Conservation (phyloP, 441 rosid species). For the Croton setiger region DNA sequence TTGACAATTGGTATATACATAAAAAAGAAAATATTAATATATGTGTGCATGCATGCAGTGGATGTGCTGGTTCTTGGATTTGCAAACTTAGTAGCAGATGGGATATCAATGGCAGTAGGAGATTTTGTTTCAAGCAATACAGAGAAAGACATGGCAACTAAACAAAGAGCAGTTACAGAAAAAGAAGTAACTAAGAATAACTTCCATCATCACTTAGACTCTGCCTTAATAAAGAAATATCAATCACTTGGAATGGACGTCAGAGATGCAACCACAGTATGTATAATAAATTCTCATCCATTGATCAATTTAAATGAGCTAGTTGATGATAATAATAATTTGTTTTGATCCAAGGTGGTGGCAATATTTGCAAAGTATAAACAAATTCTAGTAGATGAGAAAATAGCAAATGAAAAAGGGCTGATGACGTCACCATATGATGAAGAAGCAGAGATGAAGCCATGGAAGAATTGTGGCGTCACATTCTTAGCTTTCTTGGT, state of each 20-base stretch:
- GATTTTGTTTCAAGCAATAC: constrained; percentile 33
- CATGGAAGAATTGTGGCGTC: constrained; percentile 37
- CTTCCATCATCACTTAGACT: constrained; percentile 6
- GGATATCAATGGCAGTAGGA: constrained; percentile 39
- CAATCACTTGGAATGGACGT: constrained; percentile 37
- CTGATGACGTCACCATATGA: constrained; percentile 12
- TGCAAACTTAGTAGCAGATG: constrained; percentile 41
- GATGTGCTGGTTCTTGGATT: constrained; percentile 32
- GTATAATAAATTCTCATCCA: neutral
- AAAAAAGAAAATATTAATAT: no score
- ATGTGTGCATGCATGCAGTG: constrained; percentile 8
- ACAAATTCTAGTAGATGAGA: constrained; percentile 33
- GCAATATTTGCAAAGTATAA: constrained; percentile 31
- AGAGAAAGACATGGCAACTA: constrained; percentile 29
- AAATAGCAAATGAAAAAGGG: constrained; percentile 28
- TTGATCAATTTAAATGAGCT: neutral
- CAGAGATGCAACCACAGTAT: constrained; percentile 32
- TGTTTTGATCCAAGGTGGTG: constrained; percentile 27
- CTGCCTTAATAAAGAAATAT: constrained; percentile 23
- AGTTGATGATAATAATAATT: neutral
- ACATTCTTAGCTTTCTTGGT: constrained; percentile 31
- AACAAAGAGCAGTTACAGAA: constrained; percentile 29
- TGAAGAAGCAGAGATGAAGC: constrained; percentile 19
- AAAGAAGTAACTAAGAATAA: constrained; percentile 30
- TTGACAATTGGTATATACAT: no score